Evolutionary conservation across 768 basidiomycete species (phyloP).

Genomic region (Bullera alba): DNA sequence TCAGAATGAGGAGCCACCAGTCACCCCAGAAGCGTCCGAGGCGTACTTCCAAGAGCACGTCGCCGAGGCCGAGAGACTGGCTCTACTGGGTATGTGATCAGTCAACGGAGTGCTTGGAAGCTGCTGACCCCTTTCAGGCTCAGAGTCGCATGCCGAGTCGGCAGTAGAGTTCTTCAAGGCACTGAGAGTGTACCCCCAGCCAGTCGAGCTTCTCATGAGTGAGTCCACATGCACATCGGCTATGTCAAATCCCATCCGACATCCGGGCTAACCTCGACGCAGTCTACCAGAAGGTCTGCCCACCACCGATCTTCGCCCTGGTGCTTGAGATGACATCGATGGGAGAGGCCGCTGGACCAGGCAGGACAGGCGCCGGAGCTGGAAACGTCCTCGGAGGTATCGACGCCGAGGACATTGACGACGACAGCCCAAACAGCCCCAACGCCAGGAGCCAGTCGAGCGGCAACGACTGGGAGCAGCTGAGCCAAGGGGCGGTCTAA

Average conservation of each 20-base stretch:
- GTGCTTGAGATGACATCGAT: slow-evolving; percentile 65
- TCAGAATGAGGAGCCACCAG: slow-evolving; percentile 60
- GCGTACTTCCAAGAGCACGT: slow-evolving; percentile 87
- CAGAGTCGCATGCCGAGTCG: slow-evolving; percentile 66
- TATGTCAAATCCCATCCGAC: not conserved
- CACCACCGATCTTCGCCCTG: slow-evolving; percentile 50
- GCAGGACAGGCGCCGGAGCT: slow-evolving; percentile 5
- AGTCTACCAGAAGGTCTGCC: slow-evolving; percentile 84
- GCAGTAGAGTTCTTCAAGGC: slow-evolving; percentile 90
- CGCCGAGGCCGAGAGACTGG: slow-evolving; percentile 75
- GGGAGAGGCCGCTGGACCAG: slow-evolving; percentile 2
- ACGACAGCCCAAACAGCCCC: slow-evolving; percentile 14
- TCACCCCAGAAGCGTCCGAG: slow-evolving; percentile 70
- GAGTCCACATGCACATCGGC: slow-evolving; percentile 11
- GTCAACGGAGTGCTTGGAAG: not conserved
- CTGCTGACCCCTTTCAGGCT: slow-evolving; percentile 53
- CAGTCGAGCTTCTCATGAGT: slow-evolving; percentile 83
- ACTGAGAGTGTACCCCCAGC: slow-evolving; percentile 86
- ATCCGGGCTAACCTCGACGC: not conserved
- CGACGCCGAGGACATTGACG: slow-evolving; percentile 23
- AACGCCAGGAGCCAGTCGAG: slow-evolving; percentile 16
- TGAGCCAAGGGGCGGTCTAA: slow-evolving; percentile 20
- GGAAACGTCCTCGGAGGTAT: slow-evolving; percentile 27
- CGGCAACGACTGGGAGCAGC: slow-evolving; percentile 27
- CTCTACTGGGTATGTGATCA: slow-evolving; percentile 58